Evolutionary conservation across 768 basidiomycete species (phyloP), one percentile per base, ranked within the genome.

Genomic region (Leccinum ochraceum): DNA sequence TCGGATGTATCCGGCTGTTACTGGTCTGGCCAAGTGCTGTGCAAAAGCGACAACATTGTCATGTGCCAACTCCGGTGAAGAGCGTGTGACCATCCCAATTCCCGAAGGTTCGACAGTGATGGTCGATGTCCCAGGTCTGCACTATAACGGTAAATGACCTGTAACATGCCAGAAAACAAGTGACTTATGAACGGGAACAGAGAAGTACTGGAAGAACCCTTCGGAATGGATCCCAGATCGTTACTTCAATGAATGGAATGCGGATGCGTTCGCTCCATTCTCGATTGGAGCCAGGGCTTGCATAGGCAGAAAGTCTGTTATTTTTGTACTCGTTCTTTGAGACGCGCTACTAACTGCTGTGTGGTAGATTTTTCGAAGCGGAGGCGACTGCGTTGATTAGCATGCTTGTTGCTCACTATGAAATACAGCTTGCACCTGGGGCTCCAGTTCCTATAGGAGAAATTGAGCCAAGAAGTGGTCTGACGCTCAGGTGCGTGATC

Each of bases 231-330:
- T 28, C 10, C 56, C 34, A 14, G 48, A 48, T 48, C 44, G 46
- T 13, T 57, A 49, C 46, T 16, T 57, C 20, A 57, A 22, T 13
- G 56, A 57, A 34, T 36, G 56, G 46, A 57, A 22, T 26, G 32
- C 46, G 2, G 46, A 57, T 7, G 48, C 56, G 10, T 57, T 57
- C 11, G 32, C 48, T n/a, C 56, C 56, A 14, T 57, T 57, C 34
- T 49, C 32, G 1, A 22, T 57, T 11, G 56, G 56, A 16, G 32
- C 32, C n/a, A 57, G 56, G 24, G 48, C 56, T 9, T 57, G 48
- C 46, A 16, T 57, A 36, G 46, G 56, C 14, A 50, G 56, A 57
- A 57, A 57, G 56, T 57, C 13, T 0, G 56, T n/a, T n/a, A 10
- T 9, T 4, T 10, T 44, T 26, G 11, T 39, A 3, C 16, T 17